Conservation (phyloP, 768 basidiomycete species). For the Ramaria sp. region DNA sequence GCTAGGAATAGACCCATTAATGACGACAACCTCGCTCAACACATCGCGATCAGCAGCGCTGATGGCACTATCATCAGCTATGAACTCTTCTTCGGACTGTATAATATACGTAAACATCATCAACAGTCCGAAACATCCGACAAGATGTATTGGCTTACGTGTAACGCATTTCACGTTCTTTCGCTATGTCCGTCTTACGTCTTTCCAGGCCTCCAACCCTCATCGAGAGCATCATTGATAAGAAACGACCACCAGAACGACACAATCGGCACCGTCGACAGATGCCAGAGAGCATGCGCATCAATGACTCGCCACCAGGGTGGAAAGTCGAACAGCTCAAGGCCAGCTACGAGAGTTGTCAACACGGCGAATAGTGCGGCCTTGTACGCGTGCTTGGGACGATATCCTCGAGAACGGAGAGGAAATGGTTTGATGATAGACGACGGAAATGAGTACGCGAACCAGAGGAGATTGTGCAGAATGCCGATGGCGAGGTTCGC, state of each 20-base stretch:
- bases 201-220: constrained; percentile 40
- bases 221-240: constrained; percentile 57
- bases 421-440: constrained; percentile 45
- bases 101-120: background rate
- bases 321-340: constrained; percentile 90
- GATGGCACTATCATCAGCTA: no score
- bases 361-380: constrained; percentile 47
- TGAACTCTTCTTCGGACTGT: no score
- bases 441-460: constrained; percentile 51
- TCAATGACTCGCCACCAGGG: constrained; percentile 69
- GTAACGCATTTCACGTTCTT: no score
- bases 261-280: constrained; percentile 69
- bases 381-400: constrained; percentile 37
- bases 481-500: constrained; percentile 75
- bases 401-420: constrained; percentile 34
- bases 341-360: constrained; percentile 60
- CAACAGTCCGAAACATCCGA: no score
- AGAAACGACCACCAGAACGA: constrained; percentile 82
- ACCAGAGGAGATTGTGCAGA: constrained; percentile 74
- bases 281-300: constrained; percentile 91
- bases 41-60: no score
- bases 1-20: no score
- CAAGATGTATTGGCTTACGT: no score
- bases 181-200: background rate
- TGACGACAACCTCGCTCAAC: no score